Evolutionary conservation across 1,284 basidiomycete species (phyloP), one percentile per base, ranked within the genome.

Genomic region (Tilletia caries): DNA sequence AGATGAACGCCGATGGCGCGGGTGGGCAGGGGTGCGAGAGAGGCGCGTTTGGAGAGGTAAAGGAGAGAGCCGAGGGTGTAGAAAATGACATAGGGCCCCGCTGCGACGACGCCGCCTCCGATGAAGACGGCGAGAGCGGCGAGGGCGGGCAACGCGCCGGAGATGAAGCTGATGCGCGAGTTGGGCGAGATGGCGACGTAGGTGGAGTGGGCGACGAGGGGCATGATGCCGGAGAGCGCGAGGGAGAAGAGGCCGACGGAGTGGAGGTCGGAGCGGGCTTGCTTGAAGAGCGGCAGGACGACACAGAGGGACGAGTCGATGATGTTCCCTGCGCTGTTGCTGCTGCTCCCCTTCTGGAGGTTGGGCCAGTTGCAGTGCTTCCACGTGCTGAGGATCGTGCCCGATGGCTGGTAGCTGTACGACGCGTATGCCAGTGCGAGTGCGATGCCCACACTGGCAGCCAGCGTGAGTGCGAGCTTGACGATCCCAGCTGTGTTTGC

Each of bases 181-280:
- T 62, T 62, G 58, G 58, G 58, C 6, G 58, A 62, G 58, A 62
- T 33, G 33, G 58, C 58, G 32, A 37, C 12, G 58, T 62, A 62
- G 29, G 58, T 62, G 29, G 32, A 37, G 33, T 62, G 58, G 15
- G 58, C 32, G 8, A 29, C 32, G 32, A 62, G 58, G 13, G 58
- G 58, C 32, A 62, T 5, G 58, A 62, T 34, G 27, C 58, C 58
- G 58, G 58, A 62, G 13, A 37, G 13, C 29, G 58, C 29, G 58
- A 62, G 58, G 29, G 58, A 62, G 58, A 62, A 62, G 58, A 37
- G 32, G 18, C 58, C 58, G 27, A n/a, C 34, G 32, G 29, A 33
- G 58, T 33, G 2, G 58, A 62, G 58, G 33, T 62, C 58, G 29
- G 32, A 12, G 3, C 58, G 29, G 10, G 32, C n/a, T 15, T 32